Percentiles rank a stretch among this genome's conserved stretches.
phyloP scores from a whole-genome alignment of 345 rosid genomes.

The Balakata baccata region DNA sequence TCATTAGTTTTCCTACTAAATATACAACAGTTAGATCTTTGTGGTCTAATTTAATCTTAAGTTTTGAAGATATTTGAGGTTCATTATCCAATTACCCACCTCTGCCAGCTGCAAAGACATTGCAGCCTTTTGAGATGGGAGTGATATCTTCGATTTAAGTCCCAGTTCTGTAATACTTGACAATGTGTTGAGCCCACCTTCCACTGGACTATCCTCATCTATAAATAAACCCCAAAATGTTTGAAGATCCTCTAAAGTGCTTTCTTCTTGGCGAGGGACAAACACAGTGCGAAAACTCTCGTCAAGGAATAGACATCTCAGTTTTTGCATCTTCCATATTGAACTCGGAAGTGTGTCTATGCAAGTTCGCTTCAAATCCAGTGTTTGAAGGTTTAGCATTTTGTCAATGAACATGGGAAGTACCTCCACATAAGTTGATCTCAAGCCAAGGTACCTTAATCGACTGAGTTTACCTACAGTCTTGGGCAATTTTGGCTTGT shows the following conservation, averaged over 20 bases:
- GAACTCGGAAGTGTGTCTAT: conserved; percentile 11
- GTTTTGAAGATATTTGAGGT: too few species aligned
- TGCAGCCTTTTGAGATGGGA: too few species aligned
- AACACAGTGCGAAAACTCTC: conserved; percentile 9
- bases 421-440: conserved; percentile 17
- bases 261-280: neutral
- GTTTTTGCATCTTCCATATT: conserved; percentile 12
- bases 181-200: too few species aligned
- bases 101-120: too few species aligned
- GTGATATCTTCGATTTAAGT: too few species aligned
- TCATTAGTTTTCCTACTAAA: conserved; percentile 9
- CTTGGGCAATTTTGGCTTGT: conserved; percentile 24
- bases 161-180: too few species aligned
- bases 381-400: conserved; percentile 17
- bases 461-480: conserved; percentile 13
- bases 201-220: conserved; percentile 6
- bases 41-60: neutral
- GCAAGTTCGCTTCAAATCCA: conserved; percentile 26
- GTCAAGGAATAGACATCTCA: conserved; percentile 8
- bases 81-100: too few species aligned
- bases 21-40: conserved; percentile 17
- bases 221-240: conserved; percentile 13
- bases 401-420: conserved; percentile 2
- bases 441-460: conserved; percentile 32
- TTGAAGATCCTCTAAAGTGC: conserved; percentile 10